Evolutionary conservation across 177 flowering plant genomes (phyloP).

Genomic region (Vitis hybrid): DNA sequence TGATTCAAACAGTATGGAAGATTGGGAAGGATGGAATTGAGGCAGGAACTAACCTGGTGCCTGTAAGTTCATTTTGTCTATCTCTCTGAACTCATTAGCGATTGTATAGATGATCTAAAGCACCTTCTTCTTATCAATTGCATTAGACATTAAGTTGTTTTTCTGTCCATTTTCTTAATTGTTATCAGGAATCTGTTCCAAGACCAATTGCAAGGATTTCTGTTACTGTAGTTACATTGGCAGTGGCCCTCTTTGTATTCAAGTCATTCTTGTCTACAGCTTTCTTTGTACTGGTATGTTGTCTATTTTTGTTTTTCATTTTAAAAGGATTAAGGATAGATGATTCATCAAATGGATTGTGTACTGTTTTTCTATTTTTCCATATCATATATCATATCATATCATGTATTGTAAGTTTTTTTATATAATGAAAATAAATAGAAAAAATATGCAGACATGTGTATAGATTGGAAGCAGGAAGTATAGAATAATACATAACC

Average conservation of each 20-base stretch:
- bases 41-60: conserved; percentile 84
- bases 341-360: not conserved
- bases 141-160: not conserved
- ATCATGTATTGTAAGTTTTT: too few species aligned
- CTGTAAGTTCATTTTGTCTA: conserved; percentile 47
- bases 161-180: conserved; percentile 7
- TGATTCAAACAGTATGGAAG: conserved; percentile 63
- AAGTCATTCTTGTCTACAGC: conserved; percentile 85
- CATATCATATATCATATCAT: too few species aligned
- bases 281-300: conserved; percentile 78
- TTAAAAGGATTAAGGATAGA: not conserved
- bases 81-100: not conserved
- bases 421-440: too few species aligned
- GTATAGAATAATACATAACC: too few species aligned
- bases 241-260: conserved; percentile 62
- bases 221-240: conserved; percentile 43
- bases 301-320: not conserved
- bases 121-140: not conserved
- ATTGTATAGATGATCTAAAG: not conserved
- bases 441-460: too few species aligned
- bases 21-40: conserved; percentile 93
- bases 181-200: conserved; percentile 67
- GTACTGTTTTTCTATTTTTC: too few species aligned
- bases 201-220: conserved; percentile 80
- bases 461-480: too few species aligned